Conservation (phyloP, 768 basidiomycete genomes). For the Trametes coccinea region DNA sequence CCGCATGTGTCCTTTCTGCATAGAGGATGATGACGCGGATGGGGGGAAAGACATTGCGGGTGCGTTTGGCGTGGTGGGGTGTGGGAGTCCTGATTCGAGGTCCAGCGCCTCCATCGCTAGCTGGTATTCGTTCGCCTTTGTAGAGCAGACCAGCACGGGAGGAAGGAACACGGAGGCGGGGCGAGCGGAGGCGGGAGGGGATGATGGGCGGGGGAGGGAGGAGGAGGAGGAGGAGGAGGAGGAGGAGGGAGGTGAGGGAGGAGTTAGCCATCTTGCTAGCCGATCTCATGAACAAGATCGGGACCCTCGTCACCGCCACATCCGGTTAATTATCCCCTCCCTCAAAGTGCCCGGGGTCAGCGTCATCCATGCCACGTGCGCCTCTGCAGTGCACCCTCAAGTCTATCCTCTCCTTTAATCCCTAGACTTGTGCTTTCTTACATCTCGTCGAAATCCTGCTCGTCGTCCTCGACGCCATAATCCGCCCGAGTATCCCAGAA, state of each 20-base stretch:
- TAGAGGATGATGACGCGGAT: constrained; percentile 16
- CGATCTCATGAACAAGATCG: constrained; percentile 16
- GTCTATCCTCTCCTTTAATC: background rate
- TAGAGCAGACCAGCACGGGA: background rate
- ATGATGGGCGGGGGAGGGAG: constrained; percentile 9
- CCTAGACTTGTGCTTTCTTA: background rate
- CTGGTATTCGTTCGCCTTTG: background rate
- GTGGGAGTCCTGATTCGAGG: constrained; percentile 8
- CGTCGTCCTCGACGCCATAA: too few relatives aligned
- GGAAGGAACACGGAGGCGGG: background rate
- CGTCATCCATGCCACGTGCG: too few relatives aligned
- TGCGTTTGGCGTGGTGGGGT: constrained; percentile 12
- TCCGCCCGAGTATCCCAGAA: too few relatives aligned
- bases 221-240: constrained; percentile 7
- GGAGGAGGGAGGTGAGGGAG: constrained; percentile 10
- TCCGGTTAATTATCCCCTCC: background rate
- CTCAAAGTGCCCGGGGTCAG: constrained; percentile 1
- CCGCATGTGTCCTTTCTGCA: constrained; percentile 7
- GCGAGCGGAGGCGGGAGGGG: background rate
- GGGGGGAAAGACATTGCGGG: constrained; percentile 10
- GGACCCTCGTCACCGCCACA: constrained; percentile 18
- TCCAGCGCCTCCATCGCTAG: constrained; percentile 18
- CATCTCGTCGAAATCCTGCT: background rate
- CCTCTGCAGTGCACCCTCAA: background rate
- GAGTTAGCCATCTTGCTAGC: constrained; percentile 12